Evolutionary conservation across 2,329 filamentous ascomycete genomes (phyloP).

Genomic region (Talaromyces sp.): DNA sequence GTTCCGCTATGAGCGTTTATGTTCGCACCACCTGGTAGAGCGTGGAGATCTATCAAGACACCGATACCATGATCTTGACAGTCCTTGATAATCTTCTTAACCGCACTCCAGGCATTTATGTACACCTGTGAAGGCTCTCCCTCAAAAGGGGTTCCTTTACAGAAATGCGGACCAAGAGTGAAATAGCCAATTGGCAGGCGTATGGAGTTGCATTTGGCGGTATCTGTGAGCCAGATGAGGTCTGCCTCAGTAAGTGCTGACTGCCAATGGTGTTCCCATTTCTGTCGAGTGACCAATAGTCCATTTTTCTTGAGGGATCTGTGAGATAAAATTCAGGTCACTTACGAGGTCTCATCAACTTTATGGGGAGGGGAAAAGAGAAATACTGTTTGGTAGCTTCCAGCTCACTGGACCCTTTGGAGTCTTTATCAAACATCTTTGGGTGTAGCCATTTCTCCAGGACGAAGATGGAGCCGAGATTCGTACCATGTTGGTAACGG

Average conservation of each 20-base stretch:
- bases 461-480: constrained; percentile 59
- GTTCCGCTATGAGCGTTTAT: constrained; percentile 55
- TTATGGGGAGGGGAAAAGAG: not conserved
- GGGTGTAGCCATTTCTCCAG: constrained; percentile 57
- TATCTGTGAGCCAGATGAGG: constrained; percentile 51
- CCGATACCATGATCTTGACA: constrained; percentile 51
- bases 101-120: constrained; percentile 51
- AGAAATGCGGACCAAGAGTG: constrained; percentile 52
- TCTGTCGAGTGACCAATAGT: constrained; percentile 46
- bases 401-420: constrained; percentile 48
- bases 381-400: constrained; percentile 45
- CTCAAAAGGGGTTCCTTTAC: constrained; percentile 52
- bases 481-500: constrained; percentile 59
- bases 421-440: constrained; percentile 47
- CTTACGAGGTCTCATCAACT: not conserved
- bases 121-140: constrained; percentile 48
- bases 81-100: constrained; percentile 47
- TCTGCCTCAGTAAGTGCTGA: constrained; percentile 51
- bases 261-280: constrained; percentile 55
- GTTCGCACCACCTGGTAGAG: constrained; percentile 58
- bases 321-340: not conserved
- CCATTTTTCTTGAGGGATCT: constrained; percentile 48
- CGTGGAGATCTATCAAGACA: constrained; percentile 58
- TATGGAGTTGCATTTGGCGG: constrained; percentile 55
- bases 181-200: constrained; percentile 61